Evolutionary conservation across 2,329 filamentous ascomycete genomes (phyloP).

Genomic region (Aureobasidium sp.): DNA sequence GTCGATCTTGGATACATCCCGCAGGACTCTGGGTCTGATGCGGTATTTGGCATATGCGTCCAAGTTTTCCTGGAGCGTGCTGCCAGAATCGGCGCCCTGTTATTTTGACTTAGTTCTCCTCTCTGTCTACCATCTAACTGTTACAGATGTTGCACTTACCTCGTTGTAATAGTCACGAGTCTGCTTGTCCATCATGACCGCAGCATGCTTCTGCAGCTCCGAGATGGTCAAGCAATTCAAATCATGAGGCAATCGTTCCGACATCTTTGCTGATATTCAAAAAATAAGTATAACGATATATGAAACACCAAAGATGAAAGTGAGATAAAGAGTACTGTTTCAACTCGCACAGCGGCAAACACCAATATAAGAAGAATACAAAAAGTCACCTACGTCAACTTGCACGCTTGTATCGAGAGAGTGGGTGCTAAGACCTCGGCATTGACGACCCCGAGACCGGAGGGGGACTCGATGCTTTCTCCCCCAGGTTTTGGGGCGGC

Average conservation of each 20-base stretch:
- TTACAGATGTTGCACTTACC: background rate
- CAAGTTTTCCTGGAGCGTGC: slow-evolving; percentile 43
- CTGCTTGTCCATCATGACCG: slow-evolving; percentile 33
- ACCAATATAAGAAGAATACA: background rate
- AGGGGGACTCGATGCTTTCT: background rate
- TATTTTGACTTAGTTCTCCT: background rate
- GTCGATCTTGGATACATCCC: slow-evolving; percentile 35
- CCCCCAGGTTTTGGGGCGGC: background rate
- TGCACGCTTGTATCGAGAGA: background rate
- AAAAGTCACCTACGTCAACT: slow-evolving; percentile 12
- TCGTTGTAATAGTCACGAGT: slow-evolving; percentile 36
- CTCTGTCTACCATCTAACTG: too few species aligned
- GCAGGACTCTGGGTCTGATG: slow-evolving; percentile 34
- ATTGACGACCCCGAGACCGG: slow-evolving; percentile 4
- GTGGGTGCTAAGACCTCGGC: background rate
- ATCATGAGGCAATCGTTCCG: slow-evolving; percentile 23
- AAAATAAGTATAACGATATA: background rate
- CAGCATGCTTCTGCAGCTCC: slow-evolving; percentile 35
- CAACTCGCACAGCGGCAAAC: background rate
- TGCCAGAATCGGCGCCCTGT: slow-evolving; percentile 29
- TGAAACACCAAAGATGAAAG: too few species aligned
- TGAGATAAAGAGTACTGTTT: too few species aligned
- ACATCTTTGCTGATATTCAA: background rate
- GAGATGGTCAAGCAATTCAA: slow-evolving; percentile 38
- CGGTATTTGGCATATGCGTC: slow-evolving; percentile 44